Conservation (phyloP, 2,329 filamentous ascomycete genomes). For the Neocatenulostroma microsporum region DNA sequence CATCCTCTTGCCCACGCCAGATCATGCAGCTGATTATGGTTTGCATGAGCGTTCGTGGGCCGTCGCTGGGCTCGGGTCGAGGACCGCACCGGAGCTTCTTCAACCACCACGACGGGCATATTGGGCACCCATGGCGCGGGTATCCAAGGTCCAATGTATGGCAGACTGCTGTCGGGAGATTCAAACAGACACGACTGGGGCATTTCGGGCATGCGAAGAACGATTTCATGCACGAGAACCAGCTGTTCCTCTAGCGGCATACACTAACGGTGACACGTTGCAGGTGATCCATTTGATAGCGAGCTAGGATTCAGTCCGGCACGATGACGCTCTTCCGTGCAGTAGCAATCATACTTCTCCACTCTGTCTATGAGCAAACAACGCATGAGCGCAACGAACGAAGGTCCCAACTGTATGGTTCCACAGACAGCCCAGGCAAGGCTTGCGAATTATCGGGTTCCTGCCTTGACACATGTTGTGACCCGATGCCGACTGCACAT, state of each 20-base stretch:
- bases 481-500: constrained; percentile 7
- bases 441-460: constrained; percentile 14
- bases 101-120: background rate
- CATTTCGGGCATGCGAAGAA: no score
- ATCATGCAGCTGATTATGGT: constrained; percentile 1
- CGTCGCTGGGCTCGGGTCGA: constrained; percentile 1
- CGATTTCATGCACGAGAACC: constrained; percentile 6
- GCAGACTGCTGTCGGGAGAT: background rate
- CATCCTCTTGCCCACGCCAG: background rate
- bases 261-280: constrained; percentile 8
- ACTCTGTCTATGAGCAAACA: background rate
- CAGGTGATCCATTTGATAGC: background rate
- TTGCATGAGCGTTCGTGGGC: background rate
- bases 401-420: background rate
- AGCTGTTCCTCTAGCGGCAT: no score
- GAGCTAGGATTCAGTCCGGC: background rate
- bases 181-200: no score
- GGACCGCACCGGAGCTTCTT: background rate
- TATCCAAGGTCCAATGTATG: constrained; percentile 1
- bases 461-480: constrained; percentile 17
- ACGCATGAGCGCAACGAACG: background rate
- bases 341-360: constrained; percentile 5
- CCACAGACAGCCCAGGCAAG: constrained; percentile 1
- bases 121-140: constrained; percentile 2
- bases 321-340: constrained; percentile 5